phyloP scores from a whole-genome alignment of 192 early-diverging fungal species.

The Entomortierella lignicola region DNA sequence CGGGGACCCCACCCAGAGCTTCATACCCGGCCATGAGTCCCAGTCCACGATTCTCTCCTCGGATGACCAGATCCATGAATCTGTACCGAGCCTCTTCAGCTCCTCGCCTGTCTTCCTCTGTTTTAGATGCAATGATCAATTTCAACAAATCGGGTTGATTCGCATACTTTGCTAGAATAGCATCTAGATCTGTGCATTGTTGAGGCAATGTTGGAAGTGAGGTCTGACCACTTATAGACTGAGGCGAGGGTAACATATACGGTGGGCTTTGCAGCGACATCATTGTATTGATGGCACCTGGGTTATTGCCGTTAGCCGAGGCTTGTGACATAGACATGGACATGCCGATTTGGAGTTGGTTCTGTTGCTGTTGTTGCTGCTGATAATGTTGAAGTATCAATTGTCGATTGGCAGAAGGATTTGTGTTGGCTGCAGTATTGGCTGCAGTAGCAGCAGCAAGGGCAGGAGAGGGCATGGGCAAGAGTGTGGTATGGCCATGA shows the following conservation, averaged over 20 bases:
- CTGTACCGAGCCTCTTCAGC: constrained; percentile 67
- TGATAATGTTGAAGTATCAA: constrained; percentile 42
- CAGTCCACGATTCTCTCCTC: constrained; percentile 41
- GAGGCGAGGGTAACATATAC: constrained; percentile 31
- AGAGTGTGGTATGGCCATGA: constrained; percentile 32
- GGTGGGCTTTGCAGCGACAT: constrained; percentile 34
- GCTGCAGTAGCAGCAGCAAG: constrained; percentile 48
- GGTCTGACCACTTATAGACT: constrained; percentile 17
- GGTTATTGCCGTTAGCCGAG: not conserved
- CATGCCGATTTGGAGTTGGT: constrained; percentile 28
- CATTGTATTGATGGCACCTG: constrained; percentile 51
- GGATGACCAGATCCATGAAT: constrained; percentile 59
- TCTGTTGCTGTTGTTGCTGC: constrained; percentile 28
- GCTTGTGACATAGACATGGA: constrained; percentile 21
- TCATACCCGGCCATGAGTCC: constrained; percentile 43
- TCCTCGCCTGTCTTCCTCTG: constrained; percentile 67
- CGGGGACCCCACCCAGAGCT: constrained; percentile 38
- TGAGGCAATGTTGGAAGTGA: constrained; percentile 26
- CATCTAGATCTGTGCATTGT: constrained; percentile 59
- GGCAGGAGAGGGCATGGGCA: constrained; percentile 49
- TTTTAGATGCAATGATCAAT: constrained; percentile 63
- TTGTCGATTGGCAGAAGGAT: constrained; percentile 34
- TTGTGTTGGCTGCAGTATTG: constrained; percentile 46
- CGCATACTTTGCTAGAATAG: constrained; percentile 59
- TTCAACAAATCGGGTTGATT: constrained; percentile 64